Evolutionary conservation across 176 grass and related monocot species (phyloP).

Genomic region (Rhynchospora breviuscula): DNA sequence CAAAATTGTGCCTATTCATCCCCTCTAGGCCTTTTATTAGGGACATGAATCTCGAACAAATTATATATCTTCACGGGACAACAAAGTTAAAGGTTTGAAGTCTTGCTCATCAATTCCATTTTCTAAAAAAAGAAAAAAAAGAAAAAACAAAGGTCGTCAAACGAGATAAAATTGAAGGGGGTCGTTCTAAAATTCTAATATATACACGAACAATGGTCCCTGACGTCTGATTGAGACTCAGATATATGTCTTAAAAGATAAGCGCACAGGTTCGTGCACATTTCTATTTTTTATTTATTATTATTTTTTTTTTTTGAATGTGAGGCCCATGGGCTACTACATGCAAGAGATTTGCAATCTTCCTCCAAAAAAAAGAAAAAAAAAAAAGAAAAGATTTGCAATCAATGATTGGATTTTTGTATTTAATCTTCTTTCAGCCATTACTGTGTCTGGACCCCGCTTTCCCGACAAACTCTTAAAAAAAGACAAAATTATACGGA

Average conservation of each 20-base stretch:
- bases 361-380: no score
- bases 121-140: neutral
- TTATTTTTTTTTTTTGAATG: no score
- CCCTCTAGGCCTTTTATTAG: no score
- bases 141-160: no score
- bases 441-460: neutral
- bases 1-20: no score
- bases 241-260: neutral
- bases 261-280: neutral
- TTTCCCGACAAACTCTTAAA: neutral
- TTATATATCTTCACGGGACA: neutral
- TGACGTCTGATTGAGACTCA: neutral
- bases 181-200: no score
- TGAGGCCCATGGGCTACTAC: no score
- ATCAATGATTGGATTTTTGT: constrained; percentile 4
- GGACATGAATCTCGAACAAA: neutral
- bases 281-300: no score
- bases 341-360: neutral
- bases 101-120: neutral
- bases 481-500: neutral
- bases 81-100: neutral
- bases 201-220: neutral
- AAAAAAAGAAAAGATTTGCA: no score
- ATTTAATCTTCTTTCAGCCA: neutral
- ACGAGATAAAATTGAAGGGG: neutral